These are phyloP conservation scores for Pascua guehoae DNA, from an alignment of 1,284 basidiomycete genomes.

Conservation along the genomic window DNA sequence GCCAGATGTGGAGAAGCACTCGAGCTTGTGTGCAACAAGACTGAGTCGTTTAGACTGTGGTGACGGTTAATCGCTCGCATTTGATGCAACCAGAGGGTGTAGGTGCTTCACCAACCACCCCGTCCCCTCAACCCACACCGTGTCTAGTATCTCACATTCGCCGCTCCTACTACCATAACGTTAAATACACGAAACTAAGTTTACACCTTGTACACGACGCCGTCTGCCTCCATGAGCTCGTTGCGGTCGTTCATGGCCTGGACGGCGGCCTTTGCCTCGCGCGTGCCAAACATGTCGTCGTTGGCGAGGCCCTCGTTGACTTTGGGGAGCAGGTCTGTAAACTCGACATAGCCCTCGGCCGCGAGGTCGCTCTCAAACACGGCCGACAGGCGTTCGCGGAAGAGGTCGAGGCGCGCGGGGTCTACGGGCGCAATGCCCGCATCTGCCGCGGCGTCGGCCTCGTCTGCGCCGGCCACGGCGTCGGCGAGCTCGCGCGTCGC, in stretches of 20 bases:
- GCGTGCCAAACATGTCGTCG: slow-evolving; percentile 68
- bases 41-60: no score
- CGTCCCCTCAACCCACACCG: no score
- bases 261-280: slow-evolving; percentile 73
- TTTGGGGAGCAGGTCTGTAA: slow-evolving; percentile 66
- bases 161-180: not conserved
- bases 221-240: slow-evolving; percentile 83
- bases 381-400: slow-evolving; percentile 68
- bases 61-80: no score
- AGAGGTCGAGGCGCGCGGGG: slow-evolving; percentile 60
- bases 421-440: not conserved
- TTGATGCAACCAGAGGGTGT: no score
- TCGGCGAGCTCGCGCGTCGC: slow-evolving; percentile 12
- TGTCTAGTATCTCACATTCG: no score
- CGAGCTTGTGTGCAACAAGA: no score
- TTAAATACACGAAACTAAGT: not conserved
- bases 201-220: slow-evolving; percentile 57
- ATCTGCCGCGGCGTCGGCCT: slow-evolving; percentile 52
- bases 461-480: slow-evolving; percentile 20
- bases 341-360: slow-evolving; percentile 70
- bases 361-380: slow-evolving; percentile 66
- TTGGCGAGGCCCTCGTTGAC: slow-evolving; percentile 74
- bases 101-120: no score
- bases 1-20: no score
- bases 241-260: slow-evolving; percentile 75